Evolutionary conservation across 495 filamentous ascomycete species (phyloP), one percentile per base, ranked within the genome.

Genomic region (Rusavskia elegans): DNA sequence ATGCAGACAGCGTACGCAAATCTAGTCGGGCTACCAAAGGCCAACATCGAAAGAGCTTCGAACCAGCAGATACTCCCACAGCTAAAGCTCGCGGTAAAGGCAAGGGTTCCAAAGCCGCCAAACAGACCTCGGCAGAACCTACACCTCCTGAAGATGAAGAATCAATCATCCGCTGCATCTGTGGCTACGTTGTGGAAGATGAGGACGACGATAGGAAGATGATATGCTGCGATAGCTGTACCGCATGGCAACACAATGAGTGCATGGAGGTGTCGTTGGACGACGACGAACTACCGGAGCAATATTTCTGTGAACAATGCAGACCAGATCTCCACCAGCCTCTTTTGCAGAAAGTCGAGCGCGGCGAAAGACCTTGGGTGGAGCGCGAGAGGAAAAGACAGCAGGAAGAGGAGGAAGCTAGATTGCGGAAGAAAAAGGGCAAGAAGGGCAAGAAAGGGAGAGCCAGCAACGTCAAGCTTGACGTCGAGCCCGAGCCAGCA

Each of bases 1-100:
- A 16, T 46, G 37, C 70, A 84, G 84, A 86, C 50, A 89, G 95
- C 75, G 84, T 89, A 52, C 82, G 92, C 68, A 84, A 93, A 62
- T 96, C 92, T 16, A 89, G 89, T 48, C 83, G 92, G 57, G 85
- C 89, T 57, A 98, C 90, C 44, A 96, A 96, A 63, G 92, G 92
- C 61, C 87, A 94, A 59, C 89, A 98, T 69, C 80, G 77, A 38
- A 94, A 93, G 64, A 84, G 83, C 55, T 76, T 83, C 53, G 82
- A 90, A 59, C 71, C 83, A 50, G 68, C 83, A 57, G 82, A 88
- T 55, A 56, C 62, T 39, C 61, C 67, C 16, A 66, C 73, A 19
- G 61, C 70, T n/a, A 87, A 83, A 57, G 65, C 70, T 17, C 85
- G 74, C 69, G 71, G 64, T 68, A 86, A 76, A 72, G 70, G 64